Evolutionary conservation across 2,329 filamentous ascomycete genomes (phyloP), one percentile per base, ranked within the genome.

Genomic region (Aspergillus calidoustus): DNA sequence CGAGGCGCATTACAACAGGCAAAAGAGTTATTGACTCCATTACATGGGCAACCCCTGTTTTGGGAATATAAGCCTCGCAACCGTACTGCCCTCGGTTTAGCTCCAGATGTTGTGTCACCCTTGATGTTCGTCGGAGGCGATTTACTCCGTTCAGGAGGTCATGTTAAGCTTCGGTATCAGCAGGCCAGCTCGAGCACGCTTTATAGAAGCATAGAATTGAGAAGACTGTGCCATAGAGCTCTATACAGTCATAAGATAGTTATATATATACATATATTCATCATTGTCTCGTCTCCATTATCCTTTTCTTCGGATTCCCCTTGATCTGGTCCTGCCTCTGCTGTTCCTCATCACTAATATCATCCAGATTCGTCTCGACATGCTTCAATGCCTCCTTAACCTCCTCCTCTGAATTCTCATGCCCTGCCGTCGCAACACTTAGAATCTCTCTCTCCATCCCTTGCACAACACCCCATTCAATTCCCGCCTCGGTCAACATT

Each of bases 391-490:
- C 70, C 41, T 64, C 66, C 57, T 50, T 67, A 7, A 73, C 62
- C 64, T 76, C 71, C 58, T 72, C 71, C 44, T 70, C 74, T 4
- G 67, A 46, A 62, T 78, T 73, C 57, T 76, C 75, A 78, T 98
- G 95, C 0, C 95, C 95, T 51, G 91, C 91, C 44, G 88, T 95
- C 3, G 95, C 93, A 65, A 96, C 89, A 49, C 83, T 79, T 54
- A 97, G 74, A 67, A 98, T 98, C 59, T 94, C 89, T 38, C 86
- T 82, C 73, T 97, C 92, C 57, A 97, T 74, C 0, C 93, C 94
- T 19, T 81, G 69, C 3, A 97, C 85, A 74, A 90, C 86, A 47
- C 91, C 79, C 65, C 94, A 91, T 49, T 87, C 77, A 55, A 99
- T 86, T 0, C 92, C 93, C 4, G 87, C 88, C 50, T 86, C 85